Base-by-base conservation (phyloP, 2,329 filamentous ascomycete genomes). In the Botrytis galanthina region DNA sequence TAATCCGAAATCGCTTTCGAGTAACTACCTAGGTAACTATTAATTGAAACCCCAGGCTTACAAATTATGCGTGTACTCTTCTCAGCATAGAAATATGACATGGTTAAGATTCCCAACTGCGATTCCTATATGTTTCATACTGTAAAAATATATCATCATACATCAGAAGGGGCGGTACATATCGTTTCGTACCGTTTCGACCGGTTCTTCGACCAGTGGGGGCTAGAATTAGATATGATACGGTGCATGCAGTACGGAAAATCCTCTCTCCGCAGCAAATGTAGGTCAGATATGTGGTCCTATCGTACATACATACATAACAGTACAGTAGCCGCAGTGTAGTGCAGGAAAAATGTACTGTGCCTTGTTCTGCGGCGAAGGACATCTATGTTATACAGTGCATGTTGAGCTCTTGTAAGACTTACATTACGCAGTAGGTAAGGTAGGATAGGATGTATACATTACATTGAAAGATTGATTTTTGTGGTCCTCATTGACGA, bases 261-360 rank as follows among this genome's bases (percentile, higher is more conserved):
- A 57, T 42, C 64, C 46, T 57, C 64, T 51, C 46, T 57, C 64
- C 64, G 46, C 64, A 57, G 48, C 35, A 68, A 54, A 68, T 57
- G 64, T 68, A 57, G 64, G 64, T 68, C 64, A 42, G 64, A 68
- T 57, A 68, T 70, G 54, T n/a, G 54, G 54, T 70, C 48, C 51
- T 60, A 59, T 70, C 67, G 54, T 70, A 61, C 54, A 42, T 70
- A 61, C 51, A 70, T 70, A n/a, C 51, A 44, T 60, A 70, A 35
- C 20, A 59, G n/a, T 18, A 42, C 64, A 68, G 35, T 57, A 68
- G 64, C 64, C 35, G 64, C 64, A 68, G 35, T 32, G 64, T 42
- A 68, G 32, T 68, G 35, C 64, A 68, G 26, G 35, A 54, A 67
- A 42, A 67, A 68, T 68, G 64, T 68, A 57, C 35, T 29, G 64